Evolutionary conservation across 2,329 filamentous ascomycete genomes (phyloP), one percentile per base, ranked within the genome.

Genomic region (Fusarium cyanostomum): DNA sequence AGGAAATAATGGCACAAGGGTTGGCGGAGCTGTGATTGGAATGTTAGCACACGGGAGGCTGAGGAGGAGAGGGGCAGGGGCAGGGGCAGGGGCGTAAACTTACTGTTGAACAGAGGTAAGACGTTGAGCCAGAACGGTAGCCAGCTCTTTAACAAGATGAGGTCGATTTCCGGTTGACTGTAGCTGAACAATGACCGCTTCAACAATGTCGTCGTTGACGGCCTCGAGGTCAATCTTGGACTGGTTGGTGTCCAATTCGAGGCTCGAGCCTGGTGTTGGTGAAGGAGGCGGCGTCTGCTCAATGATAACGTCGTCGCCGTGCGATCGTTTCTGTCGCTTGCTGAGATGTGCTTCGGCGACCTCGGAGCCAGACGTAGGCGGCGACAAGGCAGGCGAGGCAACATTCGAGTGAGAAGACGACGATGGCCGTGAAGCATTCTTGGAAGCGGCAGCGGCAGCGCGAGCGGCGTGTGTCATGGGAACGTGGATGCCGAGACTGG

Each of bases 171-270:
- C 91, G 2, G 94, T 96, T 75, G 90, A 90, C 76, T 97, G 89
- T 53, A 99, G 82, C 78, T 96, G 93, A 69, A 92, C 80, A 71
- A 98, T 92, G 44, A 96, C 92, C 13, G 88, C 92, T 74, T 96
- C 90, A 48, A 99, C 94, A 70, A 99, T 96, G 72, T 97, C 93
- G 76, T 99, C 95, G 74, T 94, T 92, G 78, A 98, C 94, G 34
- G 88, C 87, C 66, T 93, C 89, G 48, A 92, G 85, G 75, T 96
- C 91, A 46, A 77, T 71, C 62, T 74, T 75, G 54, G 62, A 48
- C 41, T 59, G 56, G 30, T 66, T 68, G 46, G 61, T 56, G 44
- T 74, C 72, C 7, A 66, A 60, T 18, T 74, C 72, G 52, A 72
- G 62, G 64, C 62, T 73, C 54, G 66, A 63, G 54, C 69, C 70